Evolutionary conservation across 2,329 filamentous ascomycete species (phyloP).

Genomic region (Fusarium mangiferae): DNA sequence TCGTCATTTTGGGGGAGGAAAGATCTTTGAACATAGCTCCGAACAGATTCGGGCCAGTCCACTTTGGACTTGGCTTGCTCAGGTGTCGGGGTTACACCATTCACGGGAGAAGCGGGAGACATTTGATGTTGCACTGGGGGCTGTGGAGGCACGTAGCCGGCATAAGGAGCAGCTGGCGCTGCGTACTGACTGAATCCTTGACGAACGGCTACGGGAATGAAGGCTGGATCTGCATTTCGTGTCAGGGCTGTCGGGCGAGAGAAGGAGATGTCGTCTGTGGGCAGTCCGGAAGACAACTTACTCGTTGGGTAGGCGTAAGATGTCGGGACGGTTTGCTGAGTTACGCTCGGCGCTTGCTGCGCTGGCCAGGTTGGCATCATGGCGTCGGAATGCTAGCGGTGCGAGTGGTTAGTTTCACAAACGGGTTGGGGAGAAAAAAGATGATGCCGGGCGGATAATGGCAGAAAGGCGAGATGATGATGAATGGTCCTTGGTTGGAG

Average conservation of each 20-base stretch:
- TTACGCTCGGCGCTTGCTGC: constrained; percentile 55
- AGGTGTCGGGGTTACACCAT: constrained; percentile 44
- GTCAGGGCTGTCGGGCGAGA: constrained; percentile 37
- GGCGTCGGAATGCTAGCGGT: constrained; percentile 33
- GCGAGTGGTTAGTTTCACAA: constrained; percentile 42
- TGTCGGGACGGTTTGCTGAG: constrained; percentile 49
- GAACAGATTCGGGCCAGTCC: constrained; percentile 84
- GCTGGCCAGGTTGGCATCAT: constrained; percentile 54
- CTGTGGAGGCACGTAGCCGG: constrained; percentile 46
- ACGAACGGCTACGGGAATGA: constrained; percentile 70
- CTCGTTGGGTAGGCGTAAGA: constrained; percentile 54
- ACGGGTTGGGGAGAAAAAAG: constrained; percentile 11
- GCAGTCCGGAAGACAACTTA: constrained; percentile 41
- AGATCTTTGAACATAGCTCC: constrained; percentile 87
- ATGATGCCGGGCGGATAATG: constrained; percentile 21
- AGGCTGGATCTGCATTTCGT: constrained; percentile 60
- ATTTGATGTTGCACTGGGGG: constrained; percentile 43
- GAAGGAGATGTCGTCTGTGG: not conserved
- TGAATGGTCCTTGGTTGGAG: constrained; percentile 9
- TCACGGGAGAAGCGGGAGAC: constrained; percentile 38
- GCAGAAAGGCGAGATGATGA: constrained; percentile 16
- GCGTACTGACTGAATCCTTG: constrained; percentile 65
- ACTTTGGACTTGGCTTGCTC: constrained; percentile 67
- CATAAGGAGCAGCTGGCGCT: constrained; percentile 50
- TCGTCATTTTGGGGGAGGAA: constrained; percentile 81